Base-by-base conservation (phyloP, 257 asterid species). In the Lavandula angustifolia region DNA sequence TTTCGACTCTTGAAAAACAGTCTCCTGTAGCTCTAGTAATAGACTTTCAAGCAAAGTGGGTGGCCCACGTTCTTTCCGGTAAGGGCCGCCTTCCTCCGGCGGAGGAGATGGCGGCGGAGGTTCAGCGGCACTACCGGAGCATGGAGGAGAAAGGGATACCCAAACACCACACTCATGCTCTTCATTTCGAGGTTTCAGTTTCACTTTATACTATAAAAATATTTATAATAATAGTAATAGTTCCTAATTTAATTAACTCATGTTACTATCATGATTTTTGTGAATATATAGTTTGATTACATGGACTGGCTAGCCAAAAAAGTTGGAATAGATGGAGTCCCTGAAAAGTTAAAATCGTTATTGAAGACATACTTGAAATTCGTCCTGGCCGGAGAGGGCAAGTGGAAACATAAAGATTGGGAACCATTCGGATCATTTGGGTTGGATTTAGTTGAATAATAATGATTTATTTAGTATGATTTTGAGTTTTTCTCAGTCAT, bases 21-120 rank as follows among this genome's bases (percentile, higher is more conserved):
- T 55, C 47, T 34, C 1, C 49, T 42, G 6, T 61, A 6, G 64
- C 82, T 76, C 63, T 6, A 12, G 38, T 66, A 84, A 4, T 75
- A 6, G 94, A 84, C 31, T 61, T 82, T 34, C 96, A 88, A 79
- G 81, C 85, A 5, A 82, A 73, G 79, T 88, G 95, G 95, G 72
- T 84, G 9, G 89, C 94, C 0, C 67, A 29, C 3, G 78, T 76
- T 47, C 60, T 85, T 48, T 81, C 87, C 0, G 87, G 89, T 7
- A 79, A 73, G 61, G 79, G 33, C 0, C 6, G 14, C 29, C 75
- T 88, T 40, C 94, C 91, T 0, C 74, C 85, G 0, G 59, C 44
- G 54, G 83, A 73, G 62, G 76, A 78, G 31, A 88, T 85, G 96
- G 13, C 72, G 63, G 69, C 78, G 0, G 82, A 80, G 27, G 78